Base-by-base conservation (phyloP, 2,329 filamentous ascomycete genomes). In the Pseudofabraea citricarpa region DNA sequence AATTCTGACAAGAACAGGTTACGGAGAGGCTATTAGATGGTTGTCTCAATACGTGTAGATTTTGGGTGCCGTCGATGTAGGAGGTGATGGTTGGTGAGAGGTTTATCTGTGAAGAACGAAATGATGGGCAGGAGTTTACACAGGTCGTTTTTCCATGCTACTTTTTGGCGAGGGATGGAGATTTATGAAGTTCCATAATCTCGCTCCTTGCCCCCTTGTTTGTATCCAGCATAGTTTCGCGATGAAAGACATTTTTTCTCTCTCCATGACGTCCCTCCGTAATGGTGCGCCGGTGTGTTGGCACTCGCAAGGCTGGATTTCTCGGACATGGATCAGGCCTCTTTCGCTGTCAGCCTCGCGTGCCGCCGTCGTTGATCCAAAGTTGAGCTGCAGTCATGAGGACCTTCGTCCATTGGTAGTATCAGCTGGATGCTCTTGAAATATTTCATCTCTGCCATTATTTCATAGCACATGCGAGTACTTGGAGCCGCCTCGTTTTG, bases 21-120 rank as follows among this genome's bases (percentile, higher is more conserved):
- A 95, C 66, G 88, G 88, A 43, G 90, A 95, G 58, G 90, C 79
- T 58, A 91, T 95, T 69, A 81, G 88, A 72, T 95, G 89, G 90
- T 69, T 95, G 69, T 88, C 87, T 44, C 89, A 94, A 75, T 95
- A 94, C 63, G 87, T 94, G 64, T 94, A 85, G 73, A 65, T 50
- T 26, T 24, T 12, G 19, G 39, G 15, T 21, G 35, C 43, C 23
- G 15, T 29, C 12, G 22, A 22, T 37, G 13, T 6, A 36, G 15
- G 35, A 26, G 38, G 12, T 7, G 35, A 37, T 45, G 39, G 26
- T 22, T 26, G 37, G 26, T 35, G 15, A 45, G 44, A 44, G 44
- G 43, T n/a, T 45, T 51, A 41, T 46, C 49, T 47, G 46, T 24
- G 31, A 50, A 54, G 51, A 51, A 48, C 48, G 48, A 54, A 49